Percentiles rank a stretch among this genome's conserved stretches.
These are phyloP conservation scores for Aspergillus flavus DNA, from an alignment of 2,329 filamentous ascomycete genomes.

Conservation along the genomic window DNA sequence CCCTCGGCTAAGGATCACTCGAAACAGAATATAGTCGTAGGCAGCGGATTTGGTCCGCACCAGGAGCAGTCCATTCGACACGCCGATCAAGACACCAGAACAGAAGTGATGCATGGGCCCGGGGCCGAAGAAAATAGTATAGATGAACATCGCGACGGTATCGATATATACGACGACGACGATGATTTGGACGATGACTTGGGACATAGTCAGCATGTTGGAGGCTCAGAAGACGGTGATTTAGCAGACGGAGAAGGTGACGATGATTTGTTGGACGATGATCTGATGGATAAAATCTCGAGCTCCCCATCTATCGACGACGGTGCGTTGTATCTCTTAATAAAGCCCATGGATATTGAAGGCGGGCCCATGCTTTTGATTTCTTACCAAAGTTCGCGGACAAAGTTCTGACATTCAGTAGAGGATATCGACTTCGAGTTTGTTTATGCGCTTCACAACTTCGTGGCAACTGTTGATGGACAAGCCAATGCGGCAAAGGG, in stretches of 20 bases:
- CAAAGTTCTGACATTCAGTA: conserved; percentile 80
- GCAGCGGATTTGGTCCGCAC: conserved; percentile 69
- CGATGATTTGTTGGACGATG: conserved; percentile 77
- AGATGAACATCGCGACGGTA: conserved; percentile 35
- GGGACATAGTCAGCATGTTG: conserved; percentile 26
- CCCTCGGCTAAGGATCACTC: conserved; percentile 84
- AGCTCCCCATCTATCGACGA: conserved; percentile 98
- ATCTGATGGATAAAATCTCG: conserved; percentile 98
- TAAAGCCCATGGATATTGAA: neutral
- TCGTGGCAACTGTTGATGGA: conserved; percentile 95
- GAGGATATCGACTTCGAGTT: conserved; percentile 99
- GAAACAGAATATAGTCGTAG: conserved; percentile 56
- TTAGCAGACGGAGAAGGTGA: conserved; percentile 66
- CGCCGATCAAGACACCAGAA: conserved; percentile 73
- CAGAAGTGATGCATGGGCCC: conserved; percentile 69
- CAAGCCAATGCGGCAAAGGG: conserved; percentile 98
- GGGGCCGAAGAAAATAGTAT: conserved; percentile 60
- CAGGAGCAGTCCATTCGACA: conserved; percentile 83
- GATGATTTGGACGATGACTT: conserved; percentile 35
- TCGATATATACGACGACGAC: conserved; percentile 38
- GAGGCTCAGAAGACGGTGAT: conserved; percentile 49
- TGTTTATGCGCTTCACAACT: conserved; percentile 96
- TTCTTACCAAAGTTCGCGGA: neutral
- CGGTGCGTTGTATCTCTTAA: conserved; percentile 58
- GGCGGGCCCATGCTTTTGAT: neutral